These are phyloP conservation scores for Pseudocercospora fuligena DNA, from an alignment of 2,329 filamentous ascomycete species.

Conservation along the genomic window DNA sequence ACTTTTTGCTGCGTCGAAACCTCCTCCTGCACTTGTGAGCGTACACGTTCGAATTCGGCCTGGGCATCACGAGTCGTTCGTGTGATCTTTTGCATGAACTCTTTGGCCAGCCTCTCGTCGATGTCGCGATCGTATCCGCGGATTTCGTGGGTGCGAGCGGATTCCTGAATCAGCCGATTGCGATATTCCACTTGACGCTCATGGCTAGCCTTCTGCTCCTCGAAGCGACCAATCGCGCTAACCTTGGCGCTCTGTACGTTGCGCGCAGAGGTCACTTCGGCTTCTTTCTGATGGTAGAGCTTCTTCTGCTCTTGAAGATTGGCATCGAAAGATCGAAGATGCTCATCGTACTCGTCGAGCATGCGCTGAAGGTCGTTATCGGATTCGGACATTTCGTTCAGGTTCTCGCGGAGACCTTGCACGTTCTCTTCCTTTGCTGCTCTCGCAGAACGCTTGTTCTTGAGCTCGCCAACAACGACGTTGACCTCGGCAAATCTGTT, in stretches of 20 bases:
- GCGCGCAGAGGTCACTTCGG: conserved; percentile 55
- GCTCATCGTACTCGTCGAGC: conserved; percentile 77
- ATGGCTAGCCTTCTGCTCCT: conserved; percentile 86
- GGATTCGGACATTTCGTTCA: conserved; percentile 77
- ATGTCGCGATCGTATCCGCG: conserved; percentile 83
- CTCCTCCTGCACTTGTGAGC: conserved; percentile 74
- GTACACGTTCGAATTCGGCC: conserved; percentile 73
- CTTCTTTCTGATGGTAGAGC: conserved; percentile 68
- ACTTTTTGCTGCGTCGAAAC: conserved; percentile 71
- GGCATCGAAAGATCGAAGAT: conserved; percentile 68
- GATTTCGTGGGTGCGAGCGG: conserved; percentile 76
- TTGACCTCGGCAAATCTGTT: conserved; percentile 75
- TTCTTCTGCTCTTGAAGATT: conserved; percentile 63
- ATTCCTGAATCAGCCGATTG: conserved; percentile 74
- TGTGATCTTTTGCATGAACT: conserved; percentile 78
- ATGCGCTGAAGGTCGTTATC: conserved; percentile 75
- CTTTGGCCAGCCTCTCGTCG: conserved; percentile 71
- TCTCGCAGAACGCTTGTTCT: conserved; percentile 76
- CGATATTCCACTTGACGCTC: conserved; percentile 77
- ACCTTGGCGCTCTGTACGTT: conserved; percentile 52
- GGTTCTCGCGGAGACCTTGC: conserved; percentile 69
- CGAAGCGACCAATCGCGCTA: conserved; percentile 72
- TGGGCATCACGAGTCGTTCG: conserved; percentile 80
- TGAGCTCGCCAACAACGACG: conserved; percentile 74
- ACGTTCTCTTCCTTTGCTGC: conserved; percentile 72